Evolutionary conservation across 2,329 filamentous ascomycete genomes (phyloP).

Genomic region (Monilinia laxa): DNA sequence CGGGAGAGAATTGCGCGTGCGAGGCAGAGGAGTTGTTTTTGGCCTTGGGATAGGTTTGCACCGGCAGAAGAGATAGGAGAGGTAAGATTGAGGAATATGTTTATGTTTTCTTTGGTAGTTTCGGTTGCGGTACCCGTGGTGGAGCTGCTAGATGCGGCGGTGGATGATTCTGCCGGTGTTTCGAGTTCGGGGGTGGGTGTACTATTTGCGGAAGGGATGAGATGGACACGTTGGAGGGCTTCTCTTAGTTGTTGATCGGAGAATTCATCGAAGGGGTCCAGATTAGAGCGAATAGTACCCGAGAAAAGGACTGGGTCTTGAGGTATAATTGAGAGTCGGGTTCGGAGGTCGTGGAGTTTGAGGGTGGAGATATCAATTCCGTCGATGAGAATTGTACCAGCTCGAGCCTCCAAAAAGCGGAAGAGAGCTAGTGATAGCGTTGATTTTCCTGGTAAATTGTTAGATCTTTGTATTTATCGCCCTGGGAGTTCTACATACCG

Average conservation of each 20-base stretch:
- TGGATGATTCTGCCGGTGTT: slow-evolving; percentile 17
- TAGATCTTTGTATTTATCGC: slow-evolving; percentile 25
- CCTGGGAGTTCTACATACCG: slow-evolving; percentile 30
- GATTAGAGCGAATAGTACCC: slow-evolving; percentile 79
- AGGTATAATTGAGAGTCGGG: slow-evolving; percentile 39
- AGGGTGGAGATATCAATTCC: slow-evolving; percentile 38
- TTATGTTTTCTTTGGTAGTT: slow-evolving; percentile 53
- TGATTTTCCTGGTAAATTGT: slow-evolving; percentile 31
- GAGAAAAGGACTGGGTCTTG: slow-evolving; percentile 81
- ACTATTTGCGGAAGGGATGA: slow-evolving; percentile 52
- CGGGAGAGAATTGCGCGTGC: slow-evolving; percentile 68
- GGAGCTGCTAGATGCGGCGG: slow-evolving; percentile 4
- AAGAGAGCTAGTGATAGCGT: slow-evolving; percentile 34
- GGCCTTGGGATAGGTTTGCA: slow-evolving; percentile 70
- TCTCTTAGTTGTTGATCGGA: slow-evolving; percentile 84
- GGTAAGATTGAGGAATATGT: slow-evolving; percentile 61
- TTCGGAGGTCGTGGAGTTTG: slow-evolving; percentile 37
- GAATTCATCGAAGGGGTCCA: slow-evolving; percentile 85
- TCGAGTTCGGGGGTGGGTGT: slow-evolving; percentile 10
- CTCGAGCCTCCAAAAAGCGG: slow-evolving; percentile 35
- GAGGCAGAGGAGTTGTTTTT: slow-evolving; percentile 71
- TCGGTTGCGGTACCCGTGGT: background rate
- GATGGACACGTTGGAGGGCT: slow-evolving; percentile 81
- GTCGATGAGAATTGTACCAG: slow-evolving; percentile 44
- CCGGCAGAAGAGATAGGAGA: slow-evolving; percentile 67